These are phyloP conservation scores for Amylocystis lapponica DNA, from an alignment of 768 basidiomycete genomes.

Conservation along the genomic window DNA sequence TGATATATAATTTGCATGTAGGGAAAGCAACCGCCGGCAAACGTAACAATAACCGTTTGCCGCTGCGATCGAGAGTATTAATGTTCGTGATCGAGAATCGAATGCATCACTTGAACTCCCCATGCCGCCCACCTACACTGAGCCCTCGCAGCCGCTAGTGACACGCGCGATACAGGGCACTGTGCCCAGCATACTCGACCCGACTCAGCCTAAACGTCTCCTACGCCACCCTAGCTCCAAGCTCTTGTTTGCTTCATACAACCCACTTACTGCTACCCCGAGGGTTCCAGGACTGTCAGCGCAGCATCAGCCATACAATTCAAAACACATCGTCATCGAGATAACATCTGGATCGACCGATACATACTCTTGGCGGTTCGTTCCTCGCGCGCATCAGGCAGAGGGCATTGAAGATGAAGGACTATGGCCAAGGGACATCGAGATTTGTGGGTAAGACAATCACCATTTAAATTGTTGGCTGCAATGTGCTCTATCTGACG, in stretches of 20 bases:
- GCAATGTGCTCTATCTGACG: neutral
- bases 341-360: slow-evolving; percentile 49
- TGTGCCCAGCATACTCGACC: too few species aligned
- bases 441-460: slow-evolving; percentile 73
- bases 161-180: too few species aligned
- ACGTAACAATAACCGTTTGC: too few species aligned
- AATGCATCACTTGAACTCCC: too few species aligned
- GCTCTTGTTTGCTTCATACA: slow-evolving; percentile 68
- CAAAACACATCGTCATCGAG: slow-evolving; percentile 74
- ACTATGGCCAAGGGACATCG: slow-evolving; percentile 58
- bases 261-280: slow-evolving; percentile 58
- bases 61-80: too few species aligned
- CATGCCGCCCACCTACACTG: too few species aligned
- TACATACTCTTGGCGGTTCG: slow-evolving; percentile 65
- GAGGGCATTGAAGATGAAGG: slow-evolving; percentile 63
- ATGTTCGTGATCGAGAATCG: too few species aligned
- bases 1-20: too few species aligned
- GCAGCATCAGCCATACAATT: slow-evolving; percentile 43
- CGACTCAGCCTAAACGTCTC: slow-evolving; percentile 53
- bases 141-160: too few species aligned
- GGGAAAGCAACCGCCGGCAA: too few species aligned
- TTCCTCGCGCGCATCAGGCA: slow-evolving; percentile 59
- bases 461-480: too few species aligned
- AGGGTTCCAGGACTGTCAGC: slow-evolving; percentile 30
- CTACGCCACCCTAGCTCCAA: slow-evolving; percentile 53